These are phyloP conservation scores for Citrus australasica DNA, from an alignment of 345 rosid genomes.

Conservation along the genomic window DNA sequence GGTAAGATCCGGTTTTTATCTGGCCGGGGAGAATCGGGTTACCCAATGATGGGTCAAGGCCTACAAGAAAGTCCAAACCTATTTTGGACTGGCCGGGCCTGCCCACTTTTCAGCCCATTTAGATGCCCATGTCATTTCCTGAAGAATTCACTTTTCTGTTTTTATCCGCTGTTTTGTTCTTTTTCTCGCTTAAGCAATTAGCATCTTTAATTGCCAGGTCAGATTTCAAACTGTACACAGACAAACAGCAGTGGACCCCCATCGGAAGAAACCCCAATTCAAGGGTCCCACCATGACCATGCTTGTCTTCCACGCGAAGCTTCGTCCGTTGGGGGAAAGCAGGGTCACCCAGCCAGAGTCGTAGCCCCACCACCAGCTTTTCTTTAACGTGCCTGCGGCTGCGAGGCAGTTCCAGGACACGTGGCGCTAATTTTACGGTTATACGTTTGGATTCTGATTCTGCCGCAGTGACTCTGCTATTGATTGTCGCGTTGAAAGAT, in stretches of 20 bases:
- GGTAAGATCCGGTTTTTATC: too few species aligned
- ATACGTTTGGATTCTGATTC: background rate
- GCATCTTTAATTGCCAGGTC: background rate
- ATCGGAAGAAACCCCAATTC: too few species aligned
- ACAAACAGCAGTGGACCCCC: background rate
- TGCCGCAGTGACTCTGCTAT: background rate
- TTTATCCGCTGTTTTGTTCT: too few species aligned
- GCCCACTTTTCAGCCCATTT: too few species aligned
- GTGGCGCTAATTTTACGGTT: background rate
- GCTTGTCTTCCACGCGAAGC: slow-evolving; percentile 32
- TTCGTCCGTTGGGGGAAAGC: background rate
- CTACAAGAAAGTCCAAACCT: too few species aligned
- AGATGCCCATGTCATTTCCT: too few species aligned
- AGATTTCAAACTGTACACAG: background rate
- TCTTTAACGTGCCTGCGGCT: slow-evolving; percentile 26
- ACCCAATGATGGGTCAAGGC: too few species aligned
- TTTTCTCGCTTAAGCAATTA: too few species aligned
- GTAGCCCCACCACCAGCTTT: slow-evolving; percentile 2
- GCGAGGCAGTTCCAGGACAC: background rate
- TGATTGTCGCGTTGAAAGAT: background rate
- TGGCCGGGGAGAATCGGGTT: too few species aligned
- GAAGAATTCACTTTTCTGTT: too few species aligned
- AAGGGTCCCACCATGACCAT: background rate
- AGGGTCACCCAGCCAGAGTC: background rate
- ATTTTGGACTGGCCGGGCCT: too few species aligned